phyloP scores from a whole-genome alignment of 2,329 filamentous ascomycete species.

The Cladosporium sp. region DNA sequence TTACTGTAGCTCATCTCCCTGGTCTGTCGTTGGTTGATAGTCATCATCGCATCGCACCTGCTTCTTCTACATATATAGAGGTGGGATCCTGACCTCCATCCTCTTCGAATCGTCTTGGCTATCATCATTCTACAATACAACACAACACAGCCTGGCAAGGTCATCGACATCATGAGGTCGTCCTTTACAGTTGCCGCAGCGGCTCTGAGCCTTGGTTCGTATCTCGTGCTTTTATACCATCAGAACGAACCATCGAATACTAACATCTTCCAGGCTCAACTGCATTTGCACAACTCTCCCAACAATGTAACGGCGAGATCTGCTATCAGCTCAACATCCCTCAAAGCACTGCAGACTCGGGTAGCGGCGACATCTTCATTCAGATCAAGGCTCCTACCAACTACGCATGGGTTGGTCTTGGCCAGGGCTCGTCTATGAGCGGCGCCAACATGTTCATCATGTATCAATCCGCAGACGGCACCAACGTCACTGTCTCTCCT shows the following conservation, averaged over 20 bases:
- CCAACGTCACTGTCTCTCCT: slow-evolving; percentile 61
- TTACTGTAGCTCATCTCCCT: slow-evolving; percentile 13
- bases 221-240: background rate
- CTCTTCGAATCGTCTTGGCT: background rate
- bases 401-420: slow-evolving; percentile 58
- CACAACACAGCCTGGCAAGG: background rate
- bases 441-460: slow-evolving; percentile 62
- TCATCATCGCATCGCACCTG: background rate
- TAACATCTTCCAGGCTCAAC: slow-evolving; percentile 24
- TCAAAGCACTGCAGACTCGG: slow-evolving; percentile 51
- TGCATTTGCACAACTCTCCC: slow-evolving; percentile 26
- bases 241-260: background rate
- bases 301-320: slow-evolving; percentile 34
- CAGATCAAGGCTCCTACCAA: slow-evolving; percentile 57
- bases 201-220: slow-evolving; percentile 23
- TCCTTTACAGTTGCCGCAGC: slow-evolving; percentile 13
- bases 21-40: background rate
- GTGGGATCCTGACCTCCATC: background rate
- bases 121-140: background rate
- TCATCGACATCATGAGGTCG: slow-evolving; percentile 20
- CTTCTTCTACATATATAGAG: slow-evolving; percentile 3
- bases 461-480: slow-evolving; percentile 55
- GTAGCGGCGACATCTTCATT: slow-evolving; percentile 59
- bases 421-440: slow-evolving; percentile 57
- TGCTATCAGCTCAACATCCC: slow-evolving; percentile 60